Base-by-base conservation (phyloP, 352 stramenopile genomes). In the Pythium pyrilobum region DNA sequence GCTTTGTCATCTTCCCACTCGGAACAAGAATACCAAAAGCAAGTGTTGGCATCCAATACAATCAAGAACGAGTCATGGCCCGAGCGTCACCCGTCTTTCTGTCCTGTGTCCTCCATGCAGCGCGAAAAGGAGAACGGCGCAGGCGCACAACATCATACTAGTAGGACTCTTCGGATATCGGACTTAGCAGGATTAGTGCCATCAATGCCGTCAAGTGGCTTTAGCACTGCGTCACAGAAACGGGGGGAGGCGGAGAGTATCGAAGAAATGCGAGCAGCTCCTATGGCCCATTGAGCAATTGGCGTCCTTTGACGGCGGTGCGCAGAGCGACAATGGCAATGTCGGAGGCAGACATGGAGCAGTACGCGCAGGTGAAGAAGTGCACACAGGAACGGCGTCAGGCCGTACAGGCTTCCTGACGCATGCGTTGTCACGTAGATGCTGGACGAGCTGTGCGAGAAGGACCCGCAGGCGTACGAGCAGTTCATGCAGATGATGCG, bases 371-470 rank as follows among this genome's bases (percentile, higher is more conserved):
- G 60, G 81, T 90, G 77, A 32, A 66, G 62, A 23, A n/a, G 20
- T 47, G 25, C 20, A 27, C 20, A 3, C 36, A 60, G 25, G 20
- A 9, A 21, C 29, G 18, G 40, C n/a, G n/a, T n/a, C n/a, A n/a
- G n/a, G n/a, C n/a, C n/a, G n/a, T n/a, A n/a, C n/a, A n/a, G n/a
- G n/a, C n/a, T n/a, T n/a, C n/a, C n/a, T n/a, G n/a, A n/a, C n/a
- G n/a, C n/a, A n/a, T n/a, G n/a, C n/a, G n/a, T n/a, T n/a, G n/a
- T 32, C 24, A 15, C 24, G 11, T 41, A 92, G 82, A 83, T 69
- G 64, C 67, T 92, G 31, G 80, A 92, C 42, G 75, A 82, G 42
- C 55, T 92, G 47, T 75, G 86, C 45, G 72, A 72, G 39, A 83
- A 74, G 10, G 80, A 92, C 45, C 80, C 82, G 4, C 63, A 84